Base-by-base conservation (phyloP, 148 eudicot species). In the Pouteria glomerata region DNA sequence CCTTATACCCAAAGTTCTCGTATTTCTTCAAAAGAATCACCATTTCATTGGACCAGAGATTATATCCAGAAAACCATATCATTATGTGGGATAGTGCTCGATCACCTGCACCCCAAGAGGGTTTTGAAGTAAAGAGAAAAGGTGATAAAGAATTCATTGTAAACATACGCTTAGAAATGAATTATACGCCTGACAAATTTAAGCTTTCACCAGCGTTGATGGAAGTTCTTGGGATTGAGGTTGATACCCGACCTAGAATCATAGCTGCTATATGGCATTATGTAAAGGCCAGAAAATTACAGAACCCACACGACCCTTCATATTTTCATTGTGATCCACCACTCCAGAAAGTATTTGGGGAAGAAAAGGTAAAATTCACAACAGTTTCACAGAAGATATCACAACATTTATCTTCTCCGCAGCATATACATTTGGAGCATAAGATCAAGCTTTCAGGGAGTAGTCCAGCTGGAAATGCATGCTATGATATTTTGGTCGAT, bases 201-300 rank as follows among this genome's bases (percentile, higher is more conserved):
- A 94, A 89, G 81, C 96, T 94, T 78, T 94, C 97, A 8, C 82
- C 91, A 30, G 78, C 96, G 53, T 77, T 94, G 78, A 89, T 79
- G 31, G 96, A 94, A 70, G 87, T 94, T 82, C 89, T 94, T 35
- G 97, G 97, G 57, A 84, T 91, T 74, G 98, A 94, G 82, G 97
- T 92, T 56, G 98, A 94, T 76, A 89, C 97, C 23, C 96, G 97
- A 56, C 87, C 98, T 15, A 83, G 98, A 81, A 85, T 94, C 35
- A 84, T 91, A 65, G 87, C 96, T 77, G 87, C 93, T 55, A 85
- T 94, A 33, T 94, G 98, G 97, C 98, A 94, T 52, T 91, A 94
- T 79, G 96, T 91, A 6, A 94, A 94, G 84, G 97, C 97, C 5
- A 85, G 97, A 73, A 94, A 91, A 63, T 69, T 94, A 83, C 98